Evolutionary conservation across 345 rosid genomes (phyloP).

Genomic region (Salix brachista): DNA sequence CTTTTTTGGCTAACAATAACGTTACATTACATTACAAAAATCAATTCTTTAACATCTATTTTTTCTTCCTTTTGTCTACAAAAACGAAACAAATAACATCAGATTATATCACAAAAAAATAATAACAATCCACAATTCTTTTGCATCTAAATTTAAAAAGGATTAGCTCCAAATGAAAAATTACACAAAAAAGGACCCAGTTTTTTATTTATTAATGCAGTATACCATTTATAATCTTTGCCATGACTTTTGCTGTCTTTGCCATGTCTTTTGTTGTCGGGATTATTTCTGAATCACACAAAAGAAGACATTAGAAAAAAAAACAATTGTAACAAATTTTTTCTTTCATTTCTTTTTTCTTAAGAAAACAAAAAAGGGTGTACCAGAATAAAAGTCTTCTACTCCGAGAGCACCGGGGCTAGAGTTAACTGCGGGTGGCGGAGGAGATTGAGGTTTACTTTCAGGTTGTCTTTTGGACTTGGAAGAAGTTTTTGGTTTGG

Average conservation of each 20-base stretch:
- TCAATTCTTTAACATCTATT: not conserved
- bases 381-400: conserved; percentile 26
- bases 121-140: too few relatives aligned
- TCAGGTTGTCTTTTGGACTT: not conserved
- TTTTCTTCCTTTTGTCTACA: not conserved
- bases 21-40: not conserved
- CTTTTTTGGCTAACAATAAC: not conserved
- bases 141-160: too few relatives aligned
- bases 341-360: not conserved
- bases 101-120: too few relatives aligned
- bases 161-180: too few relatives aligned
- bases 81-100: not conserved
- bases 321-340: not conserved
- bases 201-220: not conserved
- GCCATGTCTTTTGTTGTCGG: conserved; percentile 8
- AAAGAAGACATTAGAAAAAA: not conserved
- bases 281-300: not conserved
- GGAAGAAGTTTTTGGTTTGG: not conserved
- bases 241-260: conserved; percentile 12
- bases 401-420: not conserved
- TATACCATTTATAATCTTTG: conserved; percentile 27
- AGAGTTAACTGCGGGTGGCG: not conserved
- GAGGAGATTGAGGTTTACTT: not conserved
- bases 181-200: not conserved
- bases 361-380: not conserved